A percentile compares a stretch with the other conserved stretches of the same genome.
These are phyloP conservation scores for Pseudoneurospora amorphoporcata DNA, from an alignment of 495 filamentous ascomycete species.

Conservation along the genomic window DNA sequence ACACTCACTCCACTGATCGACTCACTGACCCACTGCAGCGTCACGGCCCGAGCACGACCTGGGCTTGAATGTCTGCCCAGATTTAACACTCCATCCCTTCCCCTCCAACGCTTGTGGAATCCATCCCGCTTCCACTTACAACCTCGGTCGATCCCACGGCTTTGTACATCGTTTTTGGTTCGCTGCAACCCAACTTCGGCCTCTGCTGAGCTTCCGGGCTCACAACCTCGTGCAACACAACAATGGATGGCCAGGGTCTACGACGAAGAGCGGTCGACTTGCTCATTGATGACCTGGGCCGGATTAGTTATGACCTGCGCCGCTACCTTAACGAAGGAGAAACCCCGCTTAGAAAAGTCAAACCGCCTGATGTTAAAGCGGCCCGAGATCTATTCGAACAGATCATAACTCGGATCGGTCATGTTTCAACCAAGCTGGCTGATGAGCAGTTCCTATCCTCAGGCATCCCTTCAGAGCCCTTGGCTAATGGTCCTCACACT, in stretches of 20 bases:
- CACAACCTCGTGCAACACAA: constrained; percentile 14
- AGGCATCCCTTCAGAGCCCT: constrained; percentile 1
- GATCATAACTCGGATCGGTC: constrained; percentile 15
- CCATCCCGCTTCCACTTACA: not conserved
- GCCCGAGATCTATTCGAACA: constrained; percentile 15
- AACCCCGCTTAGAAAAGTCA: constrained; percentile 14
- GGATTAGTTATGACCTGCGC: constrained; percentile 14
- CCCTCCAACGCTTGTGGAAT: not conserved
- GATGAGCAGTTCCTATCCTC: constrained; percentile 6
- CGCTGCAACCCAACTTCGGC: not conserved
- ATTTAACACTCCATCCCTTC: not conserved
- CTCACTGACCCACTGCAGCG: not conserved
- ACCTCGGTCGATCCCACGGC: constrained; percentile 4
- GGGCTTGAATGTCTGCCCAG: not conserved
- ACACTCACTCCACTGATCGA: not conserved
- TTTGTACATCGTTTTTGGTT: not conserved
- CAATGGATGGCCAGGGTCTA: constrained; percentile 15
- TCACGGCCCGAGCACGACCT: not conserved
- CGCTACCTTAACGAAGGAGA: constrained; percentile 13
- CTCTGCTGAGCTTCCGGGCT: not conserved
- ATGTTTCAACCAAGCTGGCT: constrained; percentile 7
- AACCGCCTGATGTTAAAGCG: constrained; percentile 17
- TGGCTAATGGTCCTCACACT: constrained; percentile 8
- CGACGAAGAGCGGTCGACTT: constrained; percentile 14
- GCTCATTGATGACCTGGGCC: constrained; percentile 16